Base-by-base conservation (phyloP, 2,329 filamentous ascomycete genomes). In the Penicillium freii region DNA sequence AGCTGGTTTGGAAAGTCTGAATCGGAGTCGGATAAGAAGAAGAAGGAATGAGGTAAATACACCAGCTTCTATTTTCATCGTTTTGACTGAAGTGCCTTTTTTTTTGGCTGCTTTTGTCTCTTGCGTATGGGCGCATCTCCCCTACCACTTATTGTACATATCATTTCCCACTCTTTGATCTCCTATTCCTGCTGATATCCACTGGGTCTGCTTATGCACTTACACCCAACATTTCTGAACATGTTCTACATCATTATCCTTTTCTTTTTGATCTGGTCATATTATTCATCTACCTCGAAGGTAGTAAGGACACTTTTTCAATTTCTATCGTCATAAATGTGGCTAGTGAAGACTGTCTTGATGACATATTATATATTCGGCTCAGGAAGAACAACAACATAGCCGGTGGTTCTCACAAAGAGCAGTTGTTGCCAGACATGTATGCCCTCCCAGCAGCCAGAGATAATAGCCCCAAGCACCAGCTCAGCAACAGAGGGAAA, bases 41-140 rank as follows among this genome's bases (percentile, higher is more conserved):
- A 67, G 58, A 64, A 64, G 48, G 64, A 67, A 27, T 66, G 52
- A 61, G 29, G 17, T 33, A 31, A 29, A 47, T 27, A 17, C 17
- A 43, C 1, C 29, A 5, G 11, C 3, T 52, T 25, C 15, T 38
- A 6, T 27, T 27, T 15, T 33, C 11, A 17, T 50, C 31, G 8
- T 11, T 40, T 34, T 31, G 31, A 11, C 45, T n/a, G 21, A n/a
- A 25, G 15, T 6, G 31, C 8, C 34, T 23, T 17, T 9, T 23
- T 17, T 9, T 34, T 23, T 40, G 21, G 19, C 21, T 25, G 17
- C 11, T 39, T 21, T 8, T 17, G 33, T 49, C 25, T 48, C 39
- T 42, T 42, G 19, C 38, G 11, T 21, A n/a, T 42, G 23, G 9
- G 33, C 43, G 42, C 43, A 48, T 36, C 54, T 56, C 48, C 42